A percentile compares a stretch with the other conserved stretches of the same genome.
phyloP scores from a whole-genome alignment of 2,329 filamentous ascomycete genomes.

The Clarireedia monteithiana region DNA sequence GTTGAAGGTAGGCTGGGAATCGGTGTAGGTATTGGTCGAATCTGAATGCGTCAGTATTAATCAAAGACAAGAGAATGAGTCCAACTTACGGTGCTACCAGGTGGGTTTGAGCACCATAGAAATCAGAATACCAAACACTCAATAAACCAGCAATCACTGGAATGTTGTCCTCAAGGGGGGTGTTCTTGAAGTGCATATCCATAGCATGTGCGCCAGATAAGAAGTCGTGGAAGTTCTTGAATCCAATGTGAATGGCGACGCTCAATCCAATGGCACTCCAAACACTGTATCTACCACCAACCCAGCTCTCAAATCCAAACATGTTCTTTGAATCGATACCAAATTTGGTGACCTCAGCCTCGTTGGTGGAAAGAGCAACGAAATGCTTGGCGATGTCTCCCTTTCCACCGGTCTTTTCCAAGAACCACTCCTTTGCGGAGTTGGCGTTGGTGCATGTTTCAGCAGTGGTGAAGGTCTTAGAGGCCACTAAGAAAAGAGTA shows the following conservation, averaged over 20 bases:
- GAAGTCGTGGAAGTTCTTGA: slow-evolving; percentile 96
- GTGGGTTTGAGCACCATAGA: slow-evolving; percentile 97
- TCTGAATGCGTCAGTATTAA: slow-evolving; percentile 40
- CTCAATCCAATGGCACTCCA: slow-evolving; percentile 98
- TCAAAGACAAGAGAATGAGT: slow-evolving; percentile 4
- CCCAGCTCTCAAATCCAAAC: slow-evolving; percentile 99
- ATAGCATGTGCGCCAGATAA: slow-evolving; percentile 90
- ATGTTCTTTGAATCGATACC: slow-evolving; percentile 99
- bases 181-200: slow-evolving; percentile 95
- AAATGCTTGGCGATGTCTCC: slow-evolving; percentile 97
- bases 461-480: slow-evolving; percentile 98
- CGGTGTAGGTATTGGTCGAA: slow-evolving; percentile 99
- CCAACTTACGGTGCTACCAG: slow-evolving; percentile 79
- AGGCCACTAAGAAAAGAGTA: slow-evolving; percentile 96
- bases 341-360: slow-evolving; percentile 92
- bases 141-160: slow-evolving; percentile 84
- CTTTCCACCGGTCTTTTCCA: slow-evolving; percentile 69
- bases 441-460: slow-evolving; percentile 97
- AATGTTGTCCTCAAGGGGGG: slow-evolving; percentile 91
- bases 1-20: slow-evolving; percentile 97
- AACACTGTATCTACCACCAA: slow-evolving; percentile 95
- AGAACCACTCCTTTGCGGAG: slow-evolving; percentile 94
- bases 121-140: slow-evolving; percentile 98
- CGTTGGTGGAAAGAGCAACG: slow-evolving; percentile 94
- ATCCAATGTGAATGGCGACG: slow-evolving; percentile 91